Evolutionary conservation across 2,329 filamentous ascomycete genomes (phyloP).

Genomic region (Elsinoe perseae): DNA sequence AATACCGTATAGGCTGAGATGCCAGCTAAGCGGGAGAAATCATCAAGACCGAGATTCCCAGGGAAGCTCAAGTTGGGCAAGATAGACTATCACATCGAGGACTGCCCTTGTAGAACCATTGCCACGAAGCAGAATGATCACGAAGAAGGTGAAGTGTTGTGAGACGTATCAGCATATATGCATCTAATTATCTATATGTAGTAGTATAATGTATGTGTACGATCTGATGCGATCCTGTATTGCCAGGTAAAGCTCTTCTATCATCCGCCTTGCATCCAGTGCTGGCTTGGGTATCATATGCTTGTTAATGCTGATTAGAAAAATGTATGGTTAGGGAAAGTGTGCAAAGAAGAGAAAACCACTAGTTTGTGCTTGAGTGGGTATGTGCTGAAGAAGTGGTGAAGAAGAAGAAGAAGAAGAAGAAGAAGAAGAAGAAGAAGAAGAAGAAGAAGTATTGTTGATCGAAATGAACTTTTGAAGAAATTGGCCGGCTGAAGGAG

Average conservation of each 20-base stretch:
- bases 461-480: no score
- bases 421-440: background rate
- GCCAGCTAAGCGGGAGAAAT: no score
- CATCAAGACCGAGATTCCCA: no score
- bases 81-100: no score
- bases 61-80: no score
- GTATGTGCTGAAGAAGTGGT: background rate
- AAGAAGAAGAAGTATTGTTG: background rate
- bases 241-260: background rate
- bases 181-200: background rate
- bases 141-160: background rate
- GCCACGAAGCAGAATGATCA: background rate
- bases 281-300: conserved; percentile 5
- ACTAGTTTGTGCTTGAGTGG: background rate
- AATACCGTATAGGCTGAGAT: no score
- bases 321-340: background rate
- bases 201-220: background rate
- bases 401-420: background rate
- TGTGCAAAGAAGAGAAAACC: background rate
- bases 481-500: no score
- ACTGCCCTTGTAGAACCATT: no score
- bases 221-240: background rate
- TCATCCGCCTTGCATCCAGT: background rate
- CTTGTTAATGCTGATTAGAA: background rate
- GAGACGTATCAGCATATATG: background rate